phyloP scores from a whole-genome alignment of 2,329 filamentous ascomycete genomes.

The Ceratocystis smalleyi region DNA sequence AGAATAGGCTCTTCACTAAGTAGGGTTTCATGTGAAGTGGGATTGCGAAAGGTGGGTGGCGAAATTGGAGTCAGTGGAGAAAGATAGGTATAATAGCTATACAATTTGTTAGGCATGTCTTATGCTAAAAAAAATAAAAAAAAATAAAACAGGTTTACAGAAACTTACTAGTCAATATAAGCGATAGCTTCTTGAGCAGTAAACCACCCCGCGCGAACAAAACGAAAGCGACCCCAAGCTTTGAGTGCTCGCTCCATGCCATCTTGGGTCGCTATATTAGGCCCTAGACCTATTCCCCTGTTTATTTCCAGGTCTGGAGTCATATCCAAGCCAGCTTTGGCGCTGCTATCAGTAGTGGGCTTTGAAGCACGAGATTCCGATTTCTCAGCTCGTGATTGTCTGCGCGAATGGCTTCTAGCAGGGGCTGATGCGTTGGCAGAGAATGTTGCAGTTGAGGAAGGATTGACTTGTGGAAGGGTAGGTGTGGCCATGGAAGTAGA shows the following conservation, averaged over 20 bases:
- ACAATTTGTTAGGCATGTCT: neutral
- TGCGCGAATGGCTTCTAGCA: conserved; percentile 7
- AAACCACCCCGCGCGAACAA: conserved; percentile 95
- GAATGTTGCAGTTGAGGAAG: conserved; percentile 1
- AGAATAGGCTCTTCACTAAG: conserved; percentile 86
- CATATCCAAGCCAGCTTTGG: neutral
- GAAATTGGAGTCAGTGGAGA: conserved; percentile 89
- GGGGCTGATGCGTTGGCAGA: neutral
- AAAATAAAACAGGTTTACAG: neutral
- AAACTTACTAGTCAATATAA: conserved; percentile 73
- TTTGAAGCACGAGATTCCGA: neutral
- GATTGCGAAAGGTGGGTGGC: conserved; percentile 73
- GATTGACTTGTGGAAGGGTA: neutral
- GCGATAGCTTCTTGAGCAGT: conserved; percentile 82
- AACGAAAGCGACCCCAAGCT: conserved; percentile 84
- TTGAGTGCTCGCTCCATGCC: conserved; percentile 45
- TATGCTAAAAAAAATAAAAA: conserved; percentile 15
- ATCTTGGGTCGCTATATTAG: conserved; percentile 21
- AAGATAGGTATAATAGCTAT: conserved; percentile 75
- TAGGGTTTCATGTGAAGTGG: conserved; percentile 62
- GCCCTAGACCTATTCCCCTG: conserved; percentile 27
- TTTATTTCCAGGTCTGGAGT: neutral
- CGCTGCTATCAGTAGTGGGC: conserved; percentile 24
- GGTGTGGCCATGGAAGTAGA: conserved; percentile 9
- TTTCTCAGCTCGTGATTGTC: conserved; percentile 6